Conservation (phyloP, 768 basidiomycete genomes). For the Leccinum incarnatum region DNA sequence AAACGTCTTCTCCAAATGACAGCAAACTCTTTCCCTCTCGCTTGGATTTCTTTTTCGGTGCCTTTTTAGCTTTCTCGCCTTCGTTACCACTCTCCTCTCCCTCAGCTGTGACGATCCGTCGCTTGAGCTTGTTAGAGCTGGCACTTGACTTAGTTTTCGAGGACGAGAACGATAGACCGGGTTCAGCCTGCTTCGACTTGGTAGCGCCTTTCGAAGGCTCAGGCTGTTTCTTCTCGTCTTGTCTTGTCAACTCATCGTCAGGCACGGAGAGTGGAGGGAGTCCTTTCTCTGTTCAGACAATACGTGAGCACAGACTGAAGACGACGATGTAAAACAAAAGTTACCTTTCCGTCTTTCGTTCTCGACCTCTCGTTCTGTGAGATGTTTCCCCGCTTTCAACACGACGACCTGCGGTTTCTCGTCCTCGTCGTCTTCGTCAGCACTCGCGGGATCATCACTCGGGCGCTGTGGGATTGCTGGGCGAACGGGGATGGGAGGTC, state of each 20-base stretch:
- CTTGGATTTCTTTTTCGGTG: constrained; percentile 56
- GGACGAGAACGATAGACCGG: constrained; percentile 42
- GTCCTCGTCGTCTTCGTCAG: constrained; percentile 67
- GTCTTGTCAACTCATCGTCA: constrained; percentile 20
- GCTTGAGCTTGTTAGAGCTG: constrained; percentile 30
- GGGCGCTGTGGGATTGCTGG: constrained; percentile 71
- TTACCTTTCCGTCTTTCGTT: constrained; percentile 72
- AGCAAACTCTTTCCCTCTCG: constrained; percentile 39
- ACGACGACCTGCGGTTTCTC: constrained; percentile 91
- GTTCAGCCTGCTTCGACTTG: constrained; percentile 21
- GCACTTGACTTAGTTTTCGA: constrained; percentile 24
- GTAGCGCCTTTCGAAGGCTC: constrained; percentile 15
- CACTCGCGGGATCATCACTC: constrained; percentile 66
- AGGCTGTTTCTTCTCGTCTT: constrained; percentile 30
- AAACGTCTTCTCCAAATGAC: constrained; percentile 36
- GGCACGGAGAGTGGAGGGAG: constrained; percentile 51
- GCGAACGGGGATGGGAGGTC: constrained; percentile 72
- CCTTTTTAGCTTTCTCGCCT: constrained; percentile 22
- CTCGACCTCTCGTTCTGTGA: constrained; percentile 74
- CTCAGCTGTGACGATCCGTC: constrained; percentile 34
- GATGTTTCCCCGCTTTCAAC: constrained; percentile 83
- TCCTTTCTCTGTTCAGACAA: constrained; percentile 51
- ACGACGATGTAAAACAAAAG: constrained; percentile 13
- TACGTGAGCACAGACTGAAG: constrained; percentile 1
- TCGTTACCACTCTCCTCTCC: constrained; percentile 29